Evolutionary conservation across 202 grass and related monocot genomes (phyloP).

Genomic region (Brachypodium distachyon): DNA sequence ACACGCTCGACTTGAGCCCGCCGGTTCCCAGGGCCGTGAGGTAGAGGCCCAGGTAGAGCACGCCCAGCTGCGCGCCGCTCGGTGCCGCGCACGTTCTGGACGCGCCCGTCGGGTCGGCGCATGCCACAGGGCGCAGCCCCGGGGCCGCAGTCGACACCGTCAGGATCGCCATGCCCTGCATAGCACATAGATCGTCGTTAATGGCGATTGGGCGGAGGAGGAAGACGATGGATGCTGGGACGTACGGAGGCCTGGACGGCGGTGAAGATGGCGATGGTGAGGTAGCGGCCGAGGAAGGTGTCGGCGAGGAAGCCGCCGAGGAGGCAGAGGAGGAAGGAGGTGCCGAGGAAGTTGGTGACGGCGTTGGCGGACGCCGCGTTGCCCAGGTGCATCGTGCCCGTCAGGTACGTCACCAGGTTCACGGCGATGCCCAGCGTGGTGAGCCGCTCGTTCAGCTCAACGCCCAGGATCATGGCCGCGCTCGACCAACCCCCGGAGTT

Average conservation of each 20-base stretch:
- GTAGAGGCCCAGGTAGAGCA: slow-evolving; percentile 63
- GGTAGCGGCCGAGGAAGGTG: slow-evolving; percentile 76
- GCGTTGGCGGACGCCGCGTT: slow-evolving; percentile 55
- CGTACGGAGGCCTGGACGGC: slow-evolving; percentile 55
- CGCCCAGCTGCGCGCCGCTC: slow-evolving; percentile 32
- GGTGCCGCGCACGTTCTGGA: slow-evolving; percentile 20
- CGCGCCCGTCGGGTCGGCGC: neutral
- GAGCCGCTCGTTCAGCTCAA: slow-evolving; percentile 68
- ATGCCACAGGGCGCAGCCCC: slow-evolving; percentile 39
- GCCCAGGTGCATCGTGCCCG: slow-evolving; percentile 71
- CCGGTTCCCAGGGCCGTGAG: slow-evolving; percentile 66
- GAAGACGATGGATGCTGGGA: too few relatives aligned
- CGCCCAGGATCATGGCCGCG: slow-evolving; percentile 63
- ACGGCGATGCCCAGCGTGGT: slow-evolving; percentile 78
- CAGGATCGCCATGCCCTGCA: slow-evolving; percentile 50
- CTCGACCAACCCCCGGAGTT: slow-evolving; percentile 50
- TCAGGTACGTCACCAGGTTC: slow-evolving; percentile 74
- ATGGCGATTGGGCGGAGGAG: too few relatives aligned
- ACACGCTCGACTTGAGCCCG: slow-evolving; percentile 69
- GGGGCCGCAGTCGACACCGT: slow-evolving; percentile 55
- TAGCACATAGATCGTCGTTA: too few relatives aligned
- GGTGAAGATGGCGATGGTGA: slow-evolving; percentile 68
- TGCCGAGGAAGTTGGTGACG: slow-evolving; percentile 80
- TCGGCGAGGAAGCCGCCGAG: slow-evolving; percentile 72
- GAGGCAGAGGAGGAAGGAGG: slow-evolving; percentile 75